A percentile compares a stretch with the other conserved stretches of the same genome.
These are phyloP conservation scores for Hirschfeldia incana DNA, from an alignment of 345 rosid genomes.

Conservation along the genomic window DNA sequence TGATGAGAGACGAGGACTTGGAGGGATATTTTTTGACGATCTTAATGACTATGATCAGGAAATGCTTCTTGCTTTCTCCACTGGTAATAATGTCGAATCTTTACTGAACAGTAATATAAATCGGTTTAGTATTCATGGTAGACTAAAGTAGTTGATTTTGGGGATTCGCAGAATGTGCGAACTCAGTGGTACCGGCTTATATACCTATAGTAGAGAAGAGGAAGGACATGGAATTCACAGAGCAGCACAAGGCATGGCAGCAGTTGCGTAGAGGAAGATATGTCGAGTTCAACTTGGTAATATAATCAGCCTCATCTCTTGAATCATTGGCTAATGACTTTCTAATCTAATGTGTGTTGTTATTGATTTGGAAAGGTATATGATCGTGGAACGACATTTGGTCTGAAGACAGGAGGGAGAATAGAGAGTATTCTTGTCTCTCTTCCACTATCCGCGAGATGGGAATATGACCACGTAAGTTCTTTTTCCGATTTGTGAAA, in stretches of 20 bases:
- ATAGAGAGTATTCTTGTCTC: constrained; percentile 98
- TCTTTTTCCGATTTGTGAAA: background rate
- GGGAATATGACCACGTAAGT: constrained; percentile 98
- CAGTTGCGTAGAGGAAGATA: constrained; percentile 95
- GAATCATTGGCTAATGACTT: background rate
- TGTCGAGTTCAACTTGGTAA: constrained; percentile 94
- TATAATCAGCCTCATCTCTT: background rate
- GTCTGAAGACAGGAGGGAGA: constrained; percentile 94
- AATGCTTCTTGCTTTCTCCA: constrained; percentile 90
- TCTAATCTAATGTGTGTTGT: constrained; percentile 15
- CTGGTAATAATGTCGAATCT: constrained; percentile 57
- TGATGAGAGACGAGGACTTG: constrained; percentile 92
- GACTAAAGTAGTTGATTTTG: constrained; percentile 10
- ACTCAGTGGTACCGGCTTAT: constrained; percentile 89
- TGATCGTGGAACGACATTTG: constrained; percentile 97
- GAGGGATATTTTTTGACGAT: constrained; percentile 98
- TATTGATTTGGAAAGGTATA: constrained; percentile 57
- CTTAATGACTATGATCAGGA: constrained; percentile 87
- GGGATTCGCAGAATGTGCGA: constrained; percentile 71
- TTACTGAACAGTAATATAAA: background rate
- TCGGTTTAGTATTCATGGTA: constrained; percentile 9
- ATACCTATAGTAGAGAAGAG: constrained; percentile 85
- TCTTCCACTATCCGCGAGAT: constrained; percentile 86
- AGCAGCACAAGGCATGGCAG: constrained; percentile 92
- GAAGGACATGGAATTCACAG: constrained; percentile 73